Percentiles rank a stretch among this genome's conserved stretches.
phyloP scores from a whole-genome alignment of 176 grass and related monocot genomes.

The Musa troglodytarum region DNA sequence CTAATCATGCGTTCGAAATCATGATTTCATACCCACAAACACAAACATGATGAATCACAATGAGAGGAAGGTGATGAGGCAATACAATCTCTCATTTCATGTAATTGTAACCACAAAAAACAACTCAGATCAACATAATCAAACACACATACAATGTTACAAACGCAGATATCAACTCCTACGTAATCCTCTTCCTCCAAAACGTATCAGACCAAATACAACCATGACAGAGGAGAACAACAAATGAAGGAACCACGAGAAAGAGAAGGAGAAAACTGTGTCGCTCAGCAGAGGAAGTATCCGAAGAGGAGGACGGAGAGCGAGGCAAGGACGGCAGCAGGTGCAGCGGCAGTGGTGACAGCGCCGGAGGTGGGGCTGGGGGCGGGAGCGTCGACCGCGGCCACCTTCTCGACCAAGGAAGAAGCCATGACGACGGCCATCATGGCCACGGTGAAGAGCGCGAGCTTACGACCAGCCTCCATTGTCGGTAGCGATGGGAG shows the following conservation, averaged over 20 bases:
- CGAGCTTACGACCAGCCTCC: constrained; percentile 29
- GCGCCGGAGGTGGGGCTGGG: constrained; percentile 20
- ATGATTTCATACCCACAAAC: no score
- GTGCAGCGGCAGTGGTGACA: neutral
- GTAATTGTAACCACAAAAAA: no score
- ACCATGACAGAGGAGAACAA: neutral
- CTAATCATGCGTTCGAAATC: no score
- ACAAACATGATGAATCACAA: no score
- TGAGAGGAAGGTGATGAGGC: no score
- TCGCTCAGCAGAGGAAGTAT: constrained; percentile 27
- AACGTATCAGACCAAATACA: neutral
- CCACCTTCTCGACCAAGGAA: constrained; percentile 17
- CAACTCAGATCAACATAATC: neutral
- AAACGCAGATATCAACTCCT: neutral
- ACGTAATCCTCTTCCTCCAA: no score
- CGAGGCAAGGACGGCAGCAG: constrained; percentile 15
- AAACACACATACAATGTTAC: neutral
- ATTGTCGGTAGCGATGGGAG: neutral
- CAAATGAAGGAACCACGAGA: neutral
- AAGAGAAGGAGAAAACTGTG: neutral
- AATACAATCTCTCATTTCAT: no score
- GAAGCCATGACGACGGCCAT: constrained; percentile 21
- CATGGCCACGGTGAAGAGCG: constrained; percentile 22
- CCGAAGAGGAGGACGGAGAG: constrained; percentile 21
- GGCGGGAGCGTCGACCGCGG: neutral